Conservation (phyloP, 148 eudicot genomes). For the Agrostemma githago region DNA sequence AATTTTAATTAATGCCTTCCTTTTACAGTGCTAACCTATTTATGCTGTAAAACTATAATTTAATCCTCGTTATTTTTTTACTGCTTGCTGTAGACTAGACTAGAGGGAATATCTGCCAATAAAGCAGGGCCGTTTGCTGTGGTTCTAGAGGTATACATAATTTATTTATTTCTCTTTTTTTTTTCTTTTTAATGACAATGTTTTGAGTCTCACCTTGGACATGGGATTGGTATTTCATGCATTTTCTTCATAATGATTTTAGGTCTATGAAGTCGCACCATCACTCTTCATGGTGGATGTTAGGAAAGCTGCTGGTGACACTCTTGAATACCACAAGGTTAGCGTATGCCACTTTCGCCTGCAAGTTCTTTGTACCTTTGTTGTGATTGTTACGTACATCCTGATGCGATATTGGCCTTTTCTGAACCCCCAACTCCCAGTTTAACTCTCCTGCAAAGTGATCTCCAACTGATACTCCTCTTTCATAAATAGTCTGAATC, state of each 20-base stretch:
- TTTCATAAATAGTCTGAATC: too few relatives aligned
- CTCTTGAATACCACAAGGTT: conserved; percentile 82
- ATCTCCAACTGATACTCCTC: too few relatives aligned
- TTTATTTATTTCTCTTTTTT: background rate
- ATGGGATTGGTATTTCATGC: background rate
- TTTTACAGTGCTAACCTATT: background rate
- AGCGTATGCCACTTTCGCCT: conserved; percentile 6
- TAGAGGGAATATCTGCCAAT: conserved; percentile 75
- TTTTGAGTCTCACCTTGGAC: background rate
- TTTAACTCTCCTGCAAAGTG: too few relatives aligned
- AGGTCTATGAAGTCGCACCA: conserved; percentile 93
- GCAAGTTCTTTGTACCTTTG: background rate
- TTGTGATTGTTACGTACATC: background rate
- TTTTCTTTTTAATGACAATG: background rate
- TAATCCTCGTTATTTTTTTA: background rate
- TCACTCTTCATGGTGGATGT: conserved; percentile 98
- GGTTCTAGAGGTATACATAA: conserved; percentile 61
- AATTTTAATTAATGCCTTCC: background rate
- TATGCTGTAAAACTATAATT: background rate
- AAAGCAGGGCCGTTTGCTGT: conserved; percentile 71
- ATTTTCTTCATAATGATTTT: conserved; percentile 1
- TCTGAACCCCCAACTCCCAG: background rate
- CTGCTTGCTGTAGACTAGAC: conserved; percentile 60
- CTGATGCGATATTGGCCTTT: background rate
- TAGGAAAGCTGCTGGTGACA: conserved; percentile 48